phyloP scores from a whole-genome alignment of 306 rosid species.

The Malus fusca region DNA sequence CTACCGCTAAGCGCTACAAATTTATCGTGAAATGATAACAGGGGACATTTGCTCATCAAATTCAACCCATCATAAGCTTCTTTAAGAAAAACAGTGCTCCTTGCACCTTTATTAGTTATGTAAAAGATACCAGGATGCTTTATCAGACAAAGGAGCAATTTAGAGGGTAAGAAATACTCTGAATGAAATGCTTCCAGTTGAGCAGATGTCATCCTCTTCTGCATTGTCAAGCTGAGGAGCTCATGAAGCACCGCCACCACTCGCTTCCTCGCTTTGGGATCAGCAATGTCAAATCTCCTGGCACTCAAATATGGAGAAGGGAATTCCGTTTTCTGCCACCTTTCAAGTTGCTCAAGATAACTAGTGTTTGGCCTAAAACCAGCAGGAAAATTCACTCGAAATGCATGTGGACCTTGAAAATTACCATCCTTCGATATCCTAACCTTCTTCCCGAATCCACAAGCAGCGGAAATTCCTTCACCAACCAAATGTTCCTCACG shows the following conservation, averaged over 20 bases:
- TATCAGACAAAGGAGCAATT: conserved; percentile 61
- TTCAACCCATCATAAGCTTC: conserved; percentile 56
- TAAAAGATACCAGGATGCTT: conserved; percentile 86
- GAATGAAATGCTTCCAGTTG: conserved; percentile 72
- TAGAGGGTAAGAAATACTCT: conserved; percentile 66
- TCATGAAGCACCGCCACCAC: conserved; percentile 76
- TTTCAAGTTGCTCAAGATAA: conserved; percentile 54
- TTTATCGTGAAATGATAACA: conserved; percentile 39
- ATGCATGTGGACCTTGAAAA: conserved; percentile 49
- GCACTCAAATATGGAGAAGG: conserved; percentile 86
- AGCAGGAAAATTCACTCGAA: conserved; percentile 51
- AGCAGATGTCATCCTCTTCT: conserved; percentile 73
- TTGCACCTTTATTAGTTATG: conserved; percentile 79
- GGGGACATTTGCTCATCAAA: conserved; percentile 50
- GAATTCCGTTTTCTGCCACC: conserved; percentile 81
- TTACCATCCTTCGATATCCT: conserved; percentile 69
- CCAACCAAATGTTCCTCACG: conserved; percentile 41
- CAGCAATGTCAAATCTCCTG: conserved; percentile 55
- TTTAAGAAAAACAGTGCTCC: conserved; percentile 66
- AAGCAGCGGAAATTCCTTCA: conserved; percentile 28
- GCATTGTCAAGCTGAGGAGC: conserved; percentile 74
- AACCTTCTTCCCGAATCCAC: conserved; percentile 30
- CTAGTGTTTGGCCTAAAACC: conserved; percentile 70
- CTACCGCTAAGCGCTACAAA: conserved; percentile 54
- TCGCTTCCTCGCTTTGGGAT: conserved; percentile 66